These are phyloP conservation scores for Chaetomium cochliodes DNA, from an alignment of 495 filamentous ascomycete species.

Conservation along the genomic window DNA sequence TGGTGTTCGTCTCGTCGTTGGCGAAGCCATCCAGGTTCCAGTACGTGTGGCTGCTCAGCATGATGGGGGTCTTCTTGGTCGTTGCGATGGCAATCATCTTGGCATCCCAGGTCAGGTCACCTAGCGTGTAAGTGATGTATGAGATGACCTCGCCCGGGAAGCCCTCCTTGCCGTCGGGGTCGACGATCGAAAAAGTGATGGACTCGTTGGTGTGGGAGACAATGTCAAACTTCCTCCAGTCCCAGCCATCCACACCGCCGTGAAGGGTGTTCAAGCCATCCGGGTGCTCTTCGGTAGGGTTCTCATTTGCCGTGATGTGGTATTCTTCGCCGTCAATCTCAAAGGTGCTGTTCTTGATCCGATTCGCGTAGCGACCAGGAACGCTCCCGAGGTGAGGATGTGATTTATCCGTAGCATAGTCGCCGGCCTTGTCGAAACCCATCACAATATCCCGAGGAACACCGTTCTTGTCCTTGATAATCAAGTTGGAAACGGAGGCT, in stretches of 20 bases:
- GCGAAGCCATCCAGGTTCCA: slow-evolving; percentile 86
- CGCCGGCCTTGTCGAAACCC: slow-evolving; percentile 74
- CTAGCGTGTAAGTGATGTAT: slow-evolving; percentile 69
- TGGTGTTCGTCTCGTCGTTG: slow-evolving; percentile 57
- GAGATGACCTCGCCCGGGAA: slow-evolving; percentile 80
- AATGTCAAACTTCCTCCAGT: slow-evolving; percentile 77
- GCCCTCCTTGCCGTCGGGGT: slow-evolving; percentile 66
- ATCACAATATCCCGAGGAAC: slow-evolving; percentile 64
- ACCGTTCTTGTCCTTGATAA: slow-evolving; percentile 70
- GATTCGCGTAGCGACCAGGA: slow-evolving; percentile 82
- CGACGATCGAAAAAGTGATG: slow-evolving; percentile 77
- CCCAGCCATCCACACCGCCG: slow-evolving; percentile 79
- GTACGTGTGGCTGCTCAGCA: slow-evolving; percentile 68
- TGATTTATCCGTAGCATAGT: slow-evolving; percentile 64
- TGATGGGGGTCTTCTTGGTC: slow-evolving; percentile 63
- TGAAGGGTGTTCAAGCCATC: slow-evolving; percentile 70
- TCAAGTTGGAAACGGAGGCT: slow-evolving; percentile 70
- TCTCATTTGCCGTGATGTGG: slow-evolving; percentile 69
- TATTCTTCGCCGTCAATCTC: slow-evolving; percentile 63
- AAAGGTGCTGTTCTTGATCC: slow-evolving; percentile 83
- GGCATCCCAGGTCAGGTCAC: slow-evolving; percentile 52
- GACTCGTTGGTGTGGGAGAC: slow-evolving; percentile 61
- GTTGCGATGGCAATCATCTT: slow-evolving; percentile 56
- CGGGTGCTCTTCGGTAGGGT: slow-evolving; percentile 49
- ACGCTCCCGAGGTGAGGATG: slow-evolving; percentile 76